Evolutionary conservation across 345 rosid genomes (phyloP).

Genomic region (Noccaea caerulescens): DNA sequence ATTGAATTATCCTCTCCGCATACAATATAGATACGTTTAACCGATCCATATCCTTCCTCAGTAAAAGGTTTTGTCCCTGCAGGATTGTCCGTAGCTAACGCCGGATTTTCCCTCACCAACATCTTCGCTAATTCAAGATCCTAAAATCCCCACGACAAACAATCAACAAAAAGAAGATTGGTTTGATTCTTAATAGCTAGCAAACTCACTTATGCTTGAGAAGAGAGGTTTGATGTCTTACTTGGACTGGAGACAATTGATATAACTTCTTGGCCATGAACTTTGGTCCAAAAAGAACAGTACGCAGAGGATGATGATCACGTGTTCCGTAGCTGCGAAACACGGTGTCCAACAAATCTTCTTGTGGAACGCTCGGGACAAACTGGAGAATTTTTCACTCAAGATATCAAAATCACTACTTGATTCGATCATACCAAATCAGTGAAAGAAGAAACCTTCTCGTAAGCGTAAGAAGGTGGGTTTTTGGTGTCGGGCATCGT

Average conservation of each 20-base stretch:
- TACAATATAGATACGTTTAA: constrained; percentile 34
- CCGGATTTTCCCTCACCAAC: constrained; percentile 41
- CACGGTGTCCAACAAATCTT: neutral
- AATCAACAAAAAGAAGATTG: no score
- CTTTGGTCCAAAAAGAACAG: constrained; percentile 37
- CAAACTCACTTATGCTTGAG: neutral
- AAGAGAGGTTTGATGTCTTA: constrained; percentile 1
- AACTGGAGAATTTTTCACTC: neutral
- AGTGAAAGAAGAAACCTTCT: constrained; percentile 42
- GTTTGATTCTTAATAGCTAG: neutral
- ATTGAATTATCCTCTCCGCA: constrained; percentile 41
- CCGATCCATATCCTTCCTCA: constrained; percentile 36
- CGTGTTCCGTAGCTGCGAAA: neutral
- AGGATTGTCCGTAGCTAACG: constrained; percentile 20
- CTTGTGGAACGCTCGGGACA: neutral
- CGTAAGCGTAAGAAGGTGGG: constrained; percentile 19
- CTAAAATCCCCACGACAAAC: constrained; percentile 7
- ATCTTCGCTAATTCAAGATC: constrained; percentile 45
- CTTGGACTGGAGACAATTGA: constrained; percentile 43
- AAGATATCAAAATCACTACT: neutral
- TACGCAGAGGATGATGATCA: neutral
- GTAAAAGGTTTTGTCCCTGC: constrained; percentile 27
- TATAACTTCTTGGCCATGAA: constrained; percentile 26
- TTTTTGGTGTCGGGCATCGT: constrained; percentile 43
- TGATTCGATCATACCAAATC: neutral